Evolutionary conservation across 352 stramenopile genomes (phyloP), one percentile per base, ranked within the genome.

Genomic region (Blastocystis hominis): DNA sequence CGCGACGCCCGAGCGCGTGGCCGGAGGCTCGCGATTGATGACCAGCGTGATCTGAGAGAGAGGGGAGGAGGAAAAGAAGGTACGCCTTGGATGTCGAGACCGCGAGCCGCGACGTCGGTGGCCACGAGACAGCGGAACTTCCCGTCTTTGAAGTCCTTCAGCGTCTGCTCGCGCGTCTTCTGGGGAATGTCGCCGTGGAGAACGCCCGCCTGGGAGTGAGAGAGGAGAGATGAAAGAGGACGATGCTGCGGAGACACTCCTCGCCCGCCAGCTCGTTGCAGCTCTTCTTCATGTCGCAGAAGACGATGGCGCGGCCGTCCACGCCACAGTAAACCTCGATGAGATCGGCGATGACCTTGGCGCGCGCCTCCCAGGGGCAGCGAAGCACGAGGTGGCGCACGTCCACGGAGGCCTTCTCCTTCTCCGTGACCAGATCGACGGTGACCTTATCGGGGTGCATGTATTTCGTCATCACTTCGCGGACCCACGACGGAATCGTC

Each of bases 21-120:
- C 94, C 0, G 97, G 97, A 95, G 99, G 98, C 90, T 99, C 96
- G 91, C 98, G 98, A 91, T 99, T 99, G 90, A 99, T 97, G 3
- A 99, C 97, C n/a, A 94, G 94, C 86, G 98, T 92, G 9, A 96
- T 93, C 86, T 94, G 89, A 80, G 17, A 6, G 70, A 66, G 50
- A 79, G 97, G 99, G 91, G 98, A 90, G 99, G 99, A 88, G 99
- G 96, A 47, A 95, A 92, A 80, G 94, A 89, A 88, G 94, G 92
- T 42, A 96, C 93, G 81, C 94, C 91, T 69, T 97, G 95, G 91
- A 98, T 98, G 90, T 98, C 96, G 77, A 98, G 94, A 88, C 96
- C 96, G 89, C 95, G 92, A 17, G 95, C 95, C 38, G 95, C 95
- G 50, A 98, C 95, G 91, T 98, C 95, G 1, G 95, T 98, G 3